Percentiles rank a stretch among this genome's conserved stretches.
phyloP scores from a whole-genome alignment of 1,284 basidiomycete species.

The Trametes pubescens region DNA sequence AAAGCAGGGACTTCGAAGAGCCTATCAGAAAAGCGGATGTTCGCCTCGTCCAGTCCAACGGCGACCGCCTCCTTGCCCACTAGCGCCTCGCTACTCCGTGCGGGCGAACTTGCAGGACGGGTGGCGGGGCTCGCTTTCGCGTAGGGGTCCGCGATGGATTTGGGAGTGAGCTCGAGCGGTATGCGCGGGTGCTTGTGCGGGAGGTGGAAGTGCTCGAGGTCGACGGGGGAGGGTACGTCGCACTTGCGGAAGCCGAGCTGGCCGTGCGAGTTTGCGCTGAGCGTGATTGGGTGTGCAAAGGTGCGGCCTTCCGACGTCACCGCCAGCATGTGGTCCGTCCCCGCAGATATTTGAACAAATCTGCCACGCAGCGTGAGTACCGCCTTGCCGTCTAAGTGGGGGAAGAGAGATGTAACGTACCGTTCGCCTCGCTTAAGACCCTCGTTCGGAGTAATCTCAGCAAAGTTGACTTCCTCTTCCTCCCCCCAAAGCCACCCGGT shows the following conservation, averaged over 20 bases:
- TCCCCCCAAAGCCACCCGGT: constrained; percentile 66
- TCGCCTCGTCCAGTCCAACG: constrained; percentile 51
- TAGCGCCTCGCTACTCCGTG: constrained; percentile 16
- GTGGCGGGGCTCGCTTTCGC: constrained; percentile 46
- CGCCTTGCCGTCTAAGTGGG: not conserved
- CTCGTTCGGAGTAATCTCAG: constrained; percentile 57
- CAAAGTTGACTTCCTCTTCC: constrained; percentile 56
- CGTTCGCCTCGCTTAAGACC: constrained; percentile 62
- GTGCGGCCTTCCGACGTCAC: constrained; percentile 85
- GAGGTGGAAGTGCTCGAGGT: constrained; percentile 45
- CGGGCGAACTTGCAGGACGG: constrained; percentile 35
- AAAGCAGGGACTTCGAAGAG: constrained; percentile 87
- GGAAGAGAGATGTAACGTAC: constrained; percentile 44
- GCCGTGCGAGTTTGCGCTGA: constrained; percentile 83
- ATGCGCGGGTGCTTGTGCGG: constrained; percentile 36
- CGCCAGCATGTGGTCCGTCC: constrained; percentile 85
- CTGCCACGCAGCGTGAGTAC: constrained; percentile 46
- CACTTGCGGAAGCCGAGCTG: constrained; percentile 85
- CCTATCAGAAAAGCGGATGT: constrained; percentile 75
- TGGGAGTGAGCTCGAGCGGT: constrained; percentile 58
- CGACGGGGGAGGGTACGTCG: constrained; percentile 54
- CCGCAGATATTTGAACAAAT: constrained; percentile 78
- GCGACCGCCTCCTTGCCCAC: constrained; percentile 28
- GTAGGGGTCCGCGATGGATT: constrained; percentile 60
- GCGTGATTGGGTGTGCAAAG: constrained; percentile 82